Evolutionary conservation across 371 early-diverging fungal species (phyloP).

Genomic region (Apophysomyces ossiformis): DNA sequence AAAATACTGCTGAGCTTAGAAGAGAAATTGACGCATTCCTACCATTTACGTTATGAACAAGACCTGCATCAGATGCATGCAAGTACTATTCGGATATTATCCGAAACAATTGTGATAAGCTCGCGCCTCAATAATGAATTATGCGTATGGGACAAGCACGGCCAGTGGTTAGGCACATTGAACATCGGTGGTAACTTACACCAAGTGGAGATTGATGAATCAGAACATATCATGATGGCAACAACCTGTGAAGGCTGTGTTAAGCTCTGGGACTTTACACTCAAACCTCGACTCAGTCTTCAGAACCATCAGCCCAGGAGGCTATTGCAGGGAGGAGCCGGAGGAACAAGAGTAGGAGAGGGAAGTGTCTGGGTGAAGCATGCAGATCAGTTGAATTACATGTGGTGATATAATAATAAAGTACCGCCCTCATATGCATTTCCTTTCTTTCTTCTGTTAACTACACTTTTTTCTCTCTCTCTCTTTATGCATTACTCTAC

Average conservation of each 20-base stretch:
- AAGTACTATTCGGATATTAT: slow-evolving; percentile 9
- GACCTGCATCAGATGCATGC: slow-evolving; percentile 11
- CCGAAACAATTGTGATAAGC: slow-evolving; percentile 14
- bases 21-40: background rate
- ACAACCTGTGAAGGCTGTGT: slow-evolving; percentile 15
- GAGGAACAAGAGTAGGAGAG: slow-evolving; percentile 13
- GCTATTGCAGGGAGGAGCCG: slow-evolving; percentile 9
- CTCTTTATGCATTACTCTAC: slow-evolving; percentile 22
- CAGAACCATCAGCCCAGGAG: slow-evolving; percentile 13
- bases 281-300: slow-evolving; percentile 9
- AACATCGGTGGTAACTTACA: slow-evolving; percentile 10
- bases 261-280: slow-evolving; percentile 12
- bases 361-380: slow-evolving; percentile 19
- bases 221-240: slow-evolving; percentile 13
- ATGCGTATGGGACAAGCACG: slow-evolving; percentile 2
- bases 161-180: background rate
- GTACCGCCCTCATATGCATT: background rate
- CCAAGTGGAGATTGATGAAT: slow-evolving; percentile 7
- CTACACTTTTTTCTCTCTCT: slow-evolving; percentile 12
- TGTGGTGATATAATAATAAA: slow-evolving; percentile 18
- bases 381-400: slow-evolving; percentile 12
- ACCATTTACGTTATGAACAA: slow-evolving; percentile 10
- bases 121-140: slow-evolving; percentile 8
- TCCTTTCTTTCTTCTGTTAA: slow-evolving; percentile 10
- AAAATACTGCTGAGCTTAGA: background rate